Base-by-base conservation (phyloP, 2,329 filamentous ascomycete genomes). In the Rhinocladiella mackenziei region DNA sequence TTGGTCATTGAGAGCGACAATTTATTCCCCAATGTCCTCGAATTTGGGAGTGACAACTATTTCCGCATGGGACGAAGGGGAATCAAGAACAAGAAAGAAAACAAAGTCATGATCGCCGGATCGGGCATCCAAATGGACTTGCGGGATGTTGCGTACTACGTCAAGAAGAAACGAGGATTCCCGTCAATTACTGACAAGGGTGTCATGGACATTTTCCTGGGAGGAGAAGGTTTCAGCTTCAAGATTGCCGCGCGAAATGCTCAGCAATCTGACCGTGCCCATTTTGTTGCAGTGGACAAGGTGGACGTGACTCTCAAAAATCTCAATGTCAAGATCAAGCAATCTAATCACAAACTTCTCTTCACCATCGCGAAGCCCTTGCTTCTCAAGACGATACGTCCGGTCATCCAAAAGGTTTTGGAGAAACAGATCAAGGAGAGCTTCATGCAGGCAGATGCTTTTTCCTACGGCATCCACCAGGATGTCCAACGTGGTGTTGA, bases 1-100 rank as follows among this genome's bases (percentile, higher is more conserved):
- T 73, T 98, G 8, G 84, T 96, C 33, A 78, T 98, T 39, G 92
- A 98, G 71, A 89, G 87, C 55, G 89, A 97, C 73, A 98, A 98
- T 69, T 81, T 98, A 57, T 88, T 89, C 69, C 92, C 92, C 53
- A 98, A 98, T 58, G 76, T 91, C 4, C 67, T 94, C 28, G 91
- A 98, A 65, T 76, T 97, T 50, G 79, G 82, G 47, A 92, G 81
- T 62, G 89, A 97, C 70, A 92, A 97, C 72, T 94, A 92, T 72
- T 88, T 89, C 78, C 83, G 86, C 56, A 95, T 86, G 82, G 92
- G 91, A 26, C 88, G 92, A 62, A 96, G 94, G 81, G 83, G 83
- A 64, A 76, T 89, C 58, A 72, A 77, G 58, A 94, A 78, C 74
- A 87, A 83, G 73, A 83, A 81, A 66, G 83, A 86, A 67, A 89